phyloP scores from a whole-genome alignment of 129 eudicot genomes.

The Artemisia tridentata region DNA sequence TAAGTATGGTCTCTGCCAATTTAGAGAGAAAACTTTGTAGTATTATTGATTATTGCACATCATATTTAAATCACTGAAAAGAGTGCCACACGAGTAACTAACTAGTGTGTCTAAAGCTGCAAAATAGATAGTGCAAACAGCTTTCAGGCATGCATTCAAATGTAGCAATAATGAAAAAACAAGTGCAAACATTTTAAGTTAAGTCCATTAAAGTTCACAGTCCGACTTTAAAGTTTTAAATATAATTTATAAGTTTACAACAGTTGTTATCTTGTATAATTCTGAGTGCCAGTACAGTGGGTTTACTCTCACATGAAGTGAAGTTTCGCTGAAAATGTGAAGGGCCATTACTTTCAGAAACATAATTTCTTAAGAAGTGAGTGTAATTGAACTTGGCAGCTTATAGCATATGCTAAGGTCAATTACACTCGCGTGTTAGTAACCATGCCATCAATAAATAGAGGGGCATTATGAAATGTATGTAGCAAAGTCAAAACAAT shows the following conservation, averaged over 20 bases:
- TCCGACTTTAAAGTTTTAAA: neutral
- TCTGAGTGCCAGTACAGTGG: neutral
- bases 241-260: constrained; percentile 4
- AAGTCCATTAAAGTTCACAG: constrained; percentile 5
- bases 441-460: neutral
- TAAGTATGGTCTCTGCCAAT: constrained; percentile 66
- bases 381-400: constrained; percentile 6
- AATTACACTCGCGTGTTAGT: neutral
- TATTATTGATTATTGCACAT: constrained; percentile 1
- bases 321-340: neutral
- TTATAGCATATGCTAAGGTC: neutral
- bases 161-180: neutral
- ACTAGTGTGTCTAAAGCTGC: constrained; percentile 4
- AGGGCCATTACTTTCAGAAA: neutral
- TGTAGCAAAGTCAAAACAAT: constrained; percentile 2
- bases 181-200: constrained; percentile 12
- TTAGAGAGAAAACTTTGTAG: constrained; percentile 8
- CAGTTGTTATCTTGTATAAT: constrained; percentile 8
- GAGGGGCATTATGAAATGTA: neutral
- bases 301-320: constrained; percentile 15
- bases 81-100: constrained; percentile 5
- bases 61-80: constrained; percentile 17
- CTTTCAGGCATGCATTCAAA: constrained; percentile 9
- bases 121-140: constrained; percentile 18
- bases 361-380: neutral